A percentile compares a stretch with the other conserved stretches of the same genome.
Conservation (phyloP, 2,329 filamentous ascomycete genomes). For the Mariannaea sp. region DNA sequence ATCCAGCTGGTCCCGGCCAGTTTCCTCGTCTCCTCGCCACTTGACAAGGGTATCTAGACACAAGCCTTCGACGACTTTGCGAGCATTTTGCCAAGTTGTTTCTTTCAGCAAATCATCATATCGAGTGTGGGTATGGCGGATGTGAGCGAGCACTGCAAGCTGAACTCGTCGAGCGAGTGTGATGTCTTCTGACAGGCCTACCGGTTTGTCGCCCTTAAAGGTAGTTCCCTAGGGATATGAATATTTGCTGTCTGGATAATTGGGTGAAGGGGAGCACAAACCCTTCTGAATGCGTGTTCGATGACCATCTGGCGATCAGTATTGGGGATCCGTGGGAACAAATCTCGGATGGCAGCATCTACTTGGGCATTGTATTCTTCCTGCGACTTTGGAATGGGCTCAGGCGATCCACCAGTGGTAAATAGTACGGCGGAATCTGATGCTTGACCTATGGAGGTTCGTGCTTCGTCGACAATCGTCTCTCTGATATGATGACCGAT, state of each 20-base stretch:
- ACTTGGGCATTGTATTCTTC: conserved; percentile 65
- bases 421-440: conserved; percentile 26
- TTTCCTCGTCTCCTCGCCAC: conserved; percentile 74
- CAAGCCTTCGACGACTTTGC: conserved; percentile 63
- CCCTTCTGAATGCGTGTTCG: conserved; percentile 66
- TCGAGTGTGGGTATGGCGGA: conserved; percentile 68
- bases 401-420: conserved; percentile 49
- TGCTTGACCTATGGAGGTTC: conserved; percentile 35
- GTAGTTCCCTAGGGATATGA: conserved; percentile 49
- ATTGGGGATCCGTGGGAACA: conserved; percentile 69
- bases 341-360: conserved; percentile 64
- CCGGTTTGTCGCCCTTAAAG: conserved; percentile 59
- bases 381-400: conserved; percentile 64
- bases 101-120: conserved; percentile 66
- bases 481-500: conserved; percentile 65
- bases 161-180: conserved; percentile 66
- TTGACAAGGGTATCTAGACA: conserved; percentile 70
- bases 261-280: conserved; percentile 42
- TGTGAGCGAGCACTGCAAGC: conserved; percentile 68
- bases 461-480: conserved; percentile 63
- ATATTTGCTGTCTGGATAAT: conserved; percentile 17
- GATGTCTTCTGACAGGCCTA: conserved; percentile 61
- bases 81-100: conserved; percentile 62
- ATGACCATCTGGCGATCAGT: conserved; percentile 67
- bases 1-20: conserved; percentile 68